Percentiles rank a stretch among this genome's conserved stretches.
These are phyloP conservation scores for Roridomyces roridus DNA, from an alignment of 768 basidiomycete species.

Conservation along the genomic window DNA sequence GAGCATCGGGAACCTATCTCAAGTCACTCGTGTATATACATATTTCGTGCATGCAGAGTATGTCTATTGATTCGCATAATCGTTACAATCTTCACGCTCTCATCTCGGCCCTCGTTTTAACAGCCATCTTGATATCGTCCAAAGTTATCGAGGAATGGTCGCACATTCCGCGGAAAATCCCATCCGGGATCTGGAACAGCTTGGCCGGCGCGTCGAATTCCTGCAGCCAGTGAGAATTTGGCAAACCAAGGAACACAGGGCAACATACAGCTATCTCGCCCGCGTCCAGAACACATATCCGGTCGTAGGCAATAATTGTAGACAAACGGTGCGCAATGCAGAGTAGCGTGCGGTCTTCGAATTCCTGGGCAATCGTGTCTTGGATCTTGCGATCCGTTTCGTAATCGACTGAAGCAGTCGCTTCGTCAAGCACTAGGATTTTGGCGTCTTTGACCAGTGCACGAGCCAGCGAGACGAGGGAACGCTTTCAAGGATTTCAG, in stretches of 20 bases:
- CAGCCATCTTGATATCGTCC: slow-evolving; percentile 64
- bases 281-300: slow-evolving; percentile 86
- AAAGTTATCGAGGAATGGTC: slow-evolving; percentile 78
- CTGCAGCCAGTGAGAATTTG: slow-evolving; percentile 31
- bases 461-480: slow-evolving; percentile 85
- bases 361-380: slow-evolving; percentile 85
- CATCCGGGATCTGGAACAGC: slow-evolving; percentile 60
- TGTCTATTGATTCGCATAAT: no score
- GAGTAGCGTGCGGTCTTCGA: slow-evolving; percentile 82
- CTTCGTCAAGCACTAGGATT: slow-evolving; percentile 90
- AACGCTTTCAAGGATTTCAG: slow-evolving; percentile 48
- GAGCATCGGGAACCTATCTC: no score
- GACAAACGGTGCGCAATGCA: slow-evolving; percentile 90
- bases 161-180: slow-evolving; percentile 89
- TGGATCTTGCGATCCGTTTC: slow-evolving; percentile 93
- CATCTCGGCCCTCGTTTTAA: slow-evolving; percentile 31
- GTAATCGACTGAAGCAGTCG: slow-evolving; percentile 89
- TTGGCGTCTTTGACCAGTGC: slow-evolving; percentile 87
- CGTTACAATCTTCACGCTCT: not conserved
- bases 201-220: slow-evolving; percentile 85
- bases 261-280: slow-evolving; percentile 72
- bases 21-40: no score
- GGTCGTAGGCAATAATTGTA: slow-evolving; percentile 89
- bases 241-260: not conserved
- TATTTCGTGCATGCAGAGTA: no score